Conservation (phyloP, 441 rosid species). For the Melastoma candidum region DNA sequence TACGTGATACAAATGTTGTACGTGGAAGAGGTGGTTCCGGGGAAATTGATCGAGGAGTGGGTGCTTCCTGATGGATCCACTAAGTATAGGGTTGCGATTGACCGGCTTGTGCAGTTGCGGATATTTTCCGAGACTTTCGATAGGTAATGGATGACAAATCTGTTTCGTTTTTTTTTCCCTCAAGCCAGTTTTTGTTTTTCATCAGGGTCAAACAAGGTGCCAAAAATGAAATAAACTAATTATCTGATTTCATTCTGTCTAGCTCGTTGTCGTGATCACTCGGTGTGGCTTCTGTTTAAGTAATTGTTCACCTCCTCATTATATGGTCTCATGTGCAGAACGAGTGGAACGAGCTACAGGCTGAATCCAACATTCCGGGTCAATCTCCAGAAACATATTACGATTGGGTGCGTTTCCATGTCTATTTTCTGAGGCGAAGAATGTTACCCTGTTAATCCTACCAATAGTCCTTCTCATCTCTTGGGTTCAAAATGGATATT, state of each 20-base stretch:
- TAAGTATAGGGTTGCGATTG: conserved; percentile 76
- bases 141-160: conserved; percentile 28
- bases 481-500: no score
- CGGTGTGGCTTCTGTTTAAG: no score
- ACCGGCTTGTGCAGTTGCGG: conserved; percentile 67
- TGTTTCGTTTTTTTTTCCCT: neutral
- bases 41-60: conserved; percentile 65
- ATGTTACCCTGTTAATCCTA: no score
- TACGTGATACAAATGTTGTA: conserved; percentile 69
- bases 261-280: no score
- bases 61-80: conserved; percentile 59
- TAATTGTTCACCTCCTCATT: neutral
- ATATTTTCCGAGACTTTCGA: conserved; percentile 44
- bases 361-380: conserved; percentile 75
- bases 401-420: conserved; percentile 41
- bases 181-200: neutral
- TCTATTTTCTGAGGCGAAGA: neutral
- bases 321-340: conserved; percentile 35
- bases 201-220: no score
- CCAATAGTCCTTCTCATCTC: no score
- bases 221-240: no score
- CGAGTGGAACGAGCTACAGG: conserved; percentile 53
- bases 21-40: conserved; percentile 43
- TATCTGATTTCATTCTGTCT: no score
- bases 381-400: conserved; percentile 67